phyloP scores from a whole-genome alignment of 2,329 filamentous ascomycete genomes.

The Penicillium sp. region DNA sequence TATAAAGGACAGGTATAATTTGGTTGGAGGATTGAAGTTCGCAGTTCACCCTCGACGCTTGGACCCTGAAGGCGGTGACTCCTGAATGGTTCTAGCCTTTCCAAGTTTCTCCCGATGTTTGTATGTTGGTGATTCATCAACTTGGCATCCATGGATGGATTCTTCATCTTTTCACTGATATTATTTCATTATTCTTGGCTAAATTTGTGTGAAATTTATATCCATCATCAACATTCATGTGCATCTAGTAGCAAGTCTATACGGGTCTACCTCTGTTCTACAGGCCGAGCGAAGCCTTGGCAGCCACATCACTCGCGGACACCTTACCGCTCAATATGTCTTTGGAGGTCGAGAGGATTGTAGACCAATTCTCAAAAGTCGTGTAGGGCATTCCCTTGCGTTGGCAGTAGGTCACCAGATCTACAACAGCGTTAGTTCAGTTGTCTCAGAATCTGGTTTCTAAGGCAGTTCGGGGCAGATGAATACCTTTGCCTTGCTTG shows the following conservation, averaged over 20 bases:
- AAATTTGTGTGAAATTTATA: background rate
- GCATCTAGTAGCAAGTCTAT: constrained; percentile 9
- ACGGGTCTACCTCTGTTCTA: constrained; percentile 3
- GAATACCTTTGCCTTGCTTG: constrained; percentile 76
- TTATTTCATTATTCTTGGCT: background rate
- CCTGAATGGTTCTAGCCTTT: constrained; percentile 12
- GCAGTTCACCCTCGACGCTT: constrained; percentile 15
- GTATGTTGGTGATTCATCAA: background rate
- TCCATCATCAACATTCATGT: constrained; percentile 1
- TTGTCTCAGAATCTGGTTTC: background rate
- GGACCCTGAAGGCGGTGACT: constrained; percentile 32
- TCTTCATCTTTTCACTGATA: background rate
- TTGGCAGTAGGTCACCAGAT: constrained; percentile 84
- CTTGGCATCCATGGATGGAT: background rate
- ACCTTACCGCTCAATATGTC: constrained; percentile 72
- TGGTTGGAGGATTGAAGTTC: constrained; percentile 7
- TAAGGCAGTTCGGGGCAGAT: background rate
- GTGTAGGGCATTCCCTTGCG: constrained; percentile 82
- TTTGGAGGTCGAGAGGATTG: constrained; percentile 72
- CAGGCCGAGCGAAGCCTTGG: constrained; percentile 12
- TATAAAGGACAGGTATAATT: constrained; percentile 8
- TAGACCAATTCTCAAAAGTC: constrained; percentile 78
- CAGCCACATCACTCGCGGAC: constrained; percentile 67
- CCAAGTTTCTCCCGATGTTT: background rate
- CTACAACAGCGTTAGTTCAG: constrained; percentile 44